Conservation (phyloP, 108 stramenopile species). For the Aurantiochytrium sp. region DNA sequence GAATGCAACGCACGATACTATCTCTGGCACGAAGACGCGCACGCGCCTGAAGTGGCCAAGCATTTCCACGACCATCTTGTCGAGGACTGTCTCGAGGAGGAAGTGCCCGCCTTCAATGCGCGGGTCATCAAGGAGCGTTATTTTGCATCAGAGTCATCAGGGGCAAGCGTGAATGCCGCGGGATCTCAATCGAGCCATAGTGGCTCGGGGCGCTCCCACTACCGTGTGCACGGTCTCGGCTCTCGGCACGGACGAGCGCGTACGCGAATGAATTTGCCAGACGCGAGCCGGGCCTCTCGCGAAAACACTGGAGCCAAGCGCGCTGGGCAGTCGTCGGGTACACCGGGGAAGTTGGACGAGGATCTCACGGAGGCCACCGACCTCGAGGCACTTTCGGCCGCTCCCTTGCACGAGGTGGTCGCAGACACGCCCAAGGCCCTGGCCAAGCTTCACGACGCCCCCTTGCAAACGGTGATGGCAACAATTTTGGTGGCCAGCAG, state of each 20-base stretch:
- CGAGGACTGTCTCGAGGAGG: slow-evolving; percentile 13
- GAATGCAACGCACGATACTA: background rate
- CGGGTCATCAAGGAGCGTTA: background rate
- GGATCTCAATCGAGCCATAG: no score
- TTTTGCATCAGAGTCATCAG: background rate
- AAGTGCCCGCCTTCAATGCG: background rate
- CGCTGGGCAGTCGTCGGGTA: no score
- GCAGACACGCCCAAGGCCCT: background rate
- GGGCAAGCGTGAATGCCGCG: background rate
- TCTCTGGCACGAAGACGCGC: background rate
- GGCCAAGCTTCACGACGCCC: background rate
- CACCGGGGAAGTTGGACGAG: no score
- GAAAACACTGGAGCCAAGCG: no score
- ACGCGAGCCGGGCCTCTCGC: no score
- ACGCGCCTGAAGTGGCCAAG: background rate
- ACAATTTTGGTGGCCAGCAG: background rate
- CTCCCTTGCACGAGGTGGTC: background rate
- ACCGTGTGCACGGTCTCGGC: no score
- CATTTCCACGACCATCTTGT: background rate
- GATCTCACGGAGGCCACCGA: background rate
- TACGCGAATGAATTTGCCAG: no score
- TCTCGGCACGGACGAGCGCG: no score
- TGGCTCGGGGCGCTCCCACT: no score
- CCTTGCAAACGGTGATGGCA: background rate
- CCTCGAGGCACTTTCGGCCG: background rate